Evolutionary conservation across 129 eudicot species (phyloP).

Genomic region (Artemisia tridentata): DNA sequence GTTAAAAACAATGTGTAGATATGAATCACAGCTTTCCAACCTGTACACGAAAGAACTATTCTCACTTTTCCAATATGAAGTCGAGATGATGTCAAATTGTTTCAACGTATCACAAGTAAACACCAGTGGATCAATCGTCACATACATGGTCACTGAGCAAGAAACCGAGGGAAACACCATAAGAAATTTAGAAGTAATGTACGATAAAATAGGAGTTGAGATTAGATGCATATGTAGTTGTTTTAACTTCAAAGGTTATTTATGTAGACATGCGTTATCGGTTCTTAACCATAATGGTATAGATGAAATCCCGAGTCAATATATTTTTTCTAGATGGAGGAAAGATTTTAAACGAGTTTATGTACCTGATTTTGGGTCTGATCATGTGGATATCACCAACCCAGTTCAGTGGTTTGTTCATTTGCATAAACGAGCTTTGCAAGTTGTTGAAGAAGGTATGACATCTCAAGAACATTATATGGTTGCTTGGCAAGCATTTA

Average conservation of each 20-base stretch:
- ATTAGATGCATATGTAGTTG: slow-evolving; percentile 81
- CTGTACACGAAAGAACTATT: slow-evolving; percentile 63
- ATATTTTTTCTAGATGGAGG: slow-evolving; percentile 77
- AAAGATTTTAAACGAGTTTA: slow-evolving; percentile 69
- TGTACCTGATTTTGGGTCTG: slow-evolving; percentile 52
- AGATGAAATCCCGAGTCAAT: slow-evolving; percentile 69
- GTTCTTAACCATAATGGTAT: slow-evolving; percentile 61
- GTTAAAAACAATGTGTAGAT: slow-evolving; percentile 47
- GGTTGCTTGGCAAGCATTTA: slow-evolving; percentile 87
- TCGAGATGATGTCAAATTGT: slow-evolving; percentile 67
- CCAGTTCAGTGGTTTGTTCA: slow-evolving; percentile 81
- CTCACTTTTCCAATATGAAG: slow-evolving; percentile 60
- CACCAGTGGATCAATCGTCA: slow-evolving; percentile 52
- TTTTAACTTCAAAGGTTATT: slow-evolving; percentile 67
- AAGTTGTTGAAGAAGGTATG: slow-evolving; percentile 79
- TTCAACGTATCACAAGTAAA: slow-evolving; percentile 57
- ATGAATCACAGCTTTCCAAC: slow-evolving; percentile 68
- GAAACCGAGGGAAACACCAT: slow-evolving; percentile 43
- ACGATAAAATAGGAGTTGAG: slow-evolving; percentile 66
- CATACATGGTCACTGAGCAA: slow-evolving; percentile 67
- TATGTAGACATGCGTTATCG: slow-evolving; percentile 70
- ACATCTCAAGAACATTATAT: slow-evolving; percentile 65
- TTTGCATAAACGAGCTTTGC: slow-evolving; percentile 83
- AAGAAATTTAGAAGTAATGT: slow-evolving; percentile 54
- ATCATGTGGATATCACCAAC: slow-evolving; percentile 48